A percentile compares a stretch with the other conserved stretches of the same genome.
Conservation (phyloP, 768 basidiomycete species). For the Thelephora ganbajun region DNA sequence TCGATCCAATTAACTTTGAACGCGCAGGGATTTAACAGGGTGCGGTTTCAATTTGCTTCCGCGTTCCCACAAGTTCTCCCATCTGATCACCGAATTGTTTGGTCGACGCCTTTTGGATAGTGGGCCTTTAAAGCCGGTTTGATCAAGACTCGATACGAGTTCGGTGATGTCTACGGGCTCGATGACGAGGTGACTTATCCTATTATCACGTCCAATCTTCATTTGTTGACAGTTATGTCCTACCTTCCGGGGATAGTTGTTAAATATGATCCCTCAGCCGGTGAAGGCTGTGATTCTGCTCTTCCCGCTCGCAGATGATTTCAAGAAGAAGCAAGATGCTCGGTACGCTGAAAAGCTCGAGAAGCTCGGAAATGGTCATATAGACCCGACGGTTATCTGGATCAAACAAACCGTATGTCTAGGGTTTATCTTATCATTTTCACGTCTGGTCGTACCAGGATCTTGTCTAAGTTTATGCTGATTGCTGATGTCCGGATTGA, state of each 20-base stretch:
- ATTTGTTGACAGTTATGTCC: neutral
- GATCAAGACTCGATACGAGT: constrained; percentile 30
- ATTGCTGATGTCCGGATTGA: constrained; percentile 18
- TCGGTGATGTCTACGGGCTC: constrained; percentile 62
- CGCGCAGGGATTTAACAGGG: constrained; percentile 32
- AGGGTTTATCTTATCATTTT: neutral
- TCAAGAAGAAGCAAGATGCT: constrained; percentile 33
- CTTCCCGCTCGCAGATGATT: constrained; percentile 53
- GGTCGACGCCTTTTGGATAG: constrained; percentile 19
- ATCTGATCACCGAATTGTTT: neutral
- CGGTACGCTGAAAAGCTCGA: constrained; percentile 23
- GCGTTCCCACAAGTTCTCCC: neutral
- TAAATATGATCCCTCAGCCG: constrained; percentile 54
- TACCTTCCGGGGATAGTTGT: constrained; percentile 30
- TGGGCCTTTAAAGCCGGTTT: constrained; percentile 66
- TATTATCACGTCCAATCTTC: neutral
- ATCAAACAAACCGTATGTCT: constrained; percentile 76
- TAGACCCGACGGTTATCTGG: constrained; percentile 64
- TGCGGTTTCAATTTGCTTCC: constrained; percentile 12
- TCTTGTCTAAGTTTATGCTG: constrained; percentile 12
- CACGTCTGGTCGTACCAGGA: neutral
- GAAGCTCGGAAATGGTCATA: constrained; percentile 16
- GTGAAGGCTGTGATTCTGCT: constrained; percentile 77
- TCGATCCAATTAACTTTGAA: neutral
- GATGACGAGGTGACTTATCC: constrained; percentile 40